Evolutionary conservation across 2,329 filamentous ascomycete genomes (phyloP).

Genomic region (Hirsutella thompsonii): DNA sequence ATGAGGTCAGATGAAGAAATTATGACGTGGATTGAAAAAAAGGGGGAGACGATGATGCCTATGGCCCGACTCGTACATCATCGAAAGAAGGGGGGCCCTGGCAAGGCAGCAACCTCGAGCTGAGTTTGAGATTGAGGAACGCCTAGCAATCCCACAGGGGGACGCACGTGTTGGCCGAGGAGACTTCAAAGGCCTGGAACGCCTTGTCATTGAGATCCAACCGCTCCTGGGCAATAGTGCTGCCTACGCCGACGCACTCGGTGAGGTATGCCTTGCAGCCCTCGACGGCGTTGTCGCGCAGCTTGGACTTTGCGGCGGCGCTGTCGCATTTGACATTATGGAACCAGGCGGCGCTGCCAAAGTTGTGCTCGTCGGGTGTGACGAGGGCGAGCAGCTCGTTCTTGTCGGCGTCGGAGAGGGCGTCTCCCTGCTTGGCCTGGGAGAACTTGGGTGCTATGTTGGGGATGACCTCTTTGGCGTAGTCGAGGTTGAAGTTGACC

Average conservation of each 20-base stretch:
- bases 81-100: not conserved
- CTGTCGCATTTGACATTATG: constrained; percentile 28
- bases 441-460: constrained; percentile 21
- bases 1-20: no score
- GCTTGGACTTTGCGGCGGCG: constrained; percentile 14
- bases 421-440: constrained; percentile 13
- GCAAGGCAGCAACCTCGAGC: not conserved
- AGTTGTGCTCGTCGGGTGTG: constrained; percentile 36
- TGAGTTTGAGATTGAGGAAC: not conserved
- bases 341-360: constrained; percentile 40
- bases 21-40: no score
- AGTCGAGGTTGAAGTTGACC: constrained; percentile 28
- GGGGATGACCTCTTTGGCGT: constrained; percentile 31
- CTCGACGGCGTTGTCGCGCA: constrained; percentile 24
- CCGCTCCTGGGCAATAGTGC: constrained; percentile 5
- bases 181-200: not conserved
- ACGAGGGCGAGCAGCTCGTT: constrained; percentile 29
- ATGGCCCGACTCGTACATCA: no score
- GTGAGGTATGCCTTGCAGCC: constrained; percentile 32
- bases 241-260: constrained; percentile 28
- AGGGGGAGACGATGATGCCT: no score
- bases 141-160: not conserved
- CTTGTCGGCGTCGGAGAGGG: constrained; percentile 18
- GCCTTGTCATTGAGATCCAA: not conserved
- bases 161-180: not conserved